Conservation (phyloP, 2,329 filamentous ascomycete genomes). For the Pseudogymnoascus sp. region DNA sequence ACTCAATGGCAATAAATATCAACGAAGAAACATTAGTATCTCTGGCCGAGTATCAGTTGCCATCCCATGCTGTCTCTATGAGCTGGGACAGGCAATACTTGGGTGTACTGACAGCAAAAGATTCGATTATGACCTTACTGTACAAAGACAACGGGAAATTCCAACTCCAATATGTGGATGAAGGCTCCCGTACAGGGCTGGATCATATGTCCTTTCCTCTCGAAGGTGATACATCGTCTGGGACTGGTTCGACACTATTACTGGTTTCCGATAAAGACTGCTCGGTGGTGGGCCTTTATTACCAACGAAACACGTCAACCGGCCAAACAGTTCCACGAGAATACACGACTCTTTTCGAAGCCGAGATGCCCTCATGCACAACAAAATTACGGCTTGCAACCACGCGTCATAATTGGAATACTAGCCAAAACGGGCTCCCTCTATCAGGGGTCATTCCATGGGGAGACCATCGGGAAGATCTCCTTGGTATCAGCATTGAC, state of each 20-base stretch:
- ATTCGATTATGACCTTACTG: slow-evolving; percentile 51
- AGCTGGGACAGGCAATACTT: slow-evolving; percentile 42
- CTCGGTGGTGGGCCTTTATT: slow-evolving; percentile 23
- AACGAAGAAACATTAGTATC: slow-evolving; percentile 44
- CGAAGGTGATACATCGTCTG: not conserved
- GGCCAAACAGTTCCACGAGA: not conserved
- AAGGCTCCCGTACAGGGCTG: slow-evolving; percentile 25
- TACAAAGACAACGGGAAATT: slow-evolving; percentile 24
- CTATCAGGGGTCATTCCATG: slow-evolving; percentile 33
- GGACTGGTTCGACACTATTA: slow-evolving; percentile 18
- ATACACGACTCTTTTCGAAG: slow-evolving; percentile 39
- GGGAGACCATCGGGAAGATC: slow-evolving; percentile 29
- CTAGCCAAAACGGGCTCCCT: not conserved
- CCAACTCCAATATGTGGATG: slow-evolving; percentile 25
- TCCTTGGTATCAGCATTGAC: slow-evolving; percentile 61
- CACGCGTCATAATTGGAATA: slow-evolving; percentile 40
- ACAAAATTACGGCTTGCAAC: slow-evolving; percentile 44
- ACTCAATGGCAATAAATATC: slow-evolving; percentile 49
- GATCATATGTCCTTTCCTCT: slow-evolving; percentile 18
- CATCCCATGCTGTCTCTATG: slow-evolving; percentile 46
- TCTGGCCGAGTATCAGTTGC: slow-evolving; percentile 41
- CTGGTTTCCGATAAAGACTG: slow-evolving; percentile 28
- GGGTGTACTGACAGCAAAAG: slow-evolving; percentile 42
- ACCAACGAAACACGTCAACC: not conserved
- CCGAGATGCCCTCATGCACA: slow-evolving; percentile 44